Percentiles rank a stretch among this genome's conserved stretches.
phyloP scores from a whole-genome alignment of 805 yeast species.

The Myxozyma melibiosi region DNA sequence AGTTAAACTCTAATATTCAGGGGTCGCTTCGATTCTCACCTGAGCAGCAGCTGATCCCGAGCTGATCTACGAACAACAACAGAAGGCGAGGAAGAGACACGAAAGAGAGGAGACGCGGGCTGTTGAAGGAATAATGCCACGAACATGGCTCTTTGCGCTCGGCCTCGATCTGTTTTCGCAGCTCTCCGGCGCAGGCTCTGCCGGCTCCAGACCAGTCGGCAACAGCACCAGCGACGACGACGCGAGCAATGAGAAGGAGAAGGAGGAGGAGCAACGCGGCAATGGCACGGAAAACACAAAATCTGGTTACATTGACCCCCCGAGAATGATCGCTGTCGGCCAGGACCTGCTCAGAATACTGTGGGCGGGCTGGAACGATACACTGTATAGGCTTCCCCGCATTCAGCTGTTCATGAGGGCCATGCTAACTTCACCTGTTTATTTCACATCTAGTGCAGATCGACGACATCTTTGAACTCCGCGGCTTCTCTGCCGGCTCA shows the following conservation, averaged over 20 bases:
- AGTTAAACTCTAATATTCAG: too few relatives aligned
- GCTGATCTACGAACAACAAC: too few relatives aligned
- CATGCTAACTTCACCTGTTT: background rate
- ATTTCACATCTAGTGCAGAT: slow-evolving; percentile 12
- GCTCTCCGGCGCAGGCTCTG: slow-evolving; percentile 2
- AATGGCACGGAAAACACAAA: background rate
- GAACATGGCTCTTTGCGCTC: slow-evolving; percentile 16
- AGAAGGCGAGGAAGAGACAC: too few relatives aligned
- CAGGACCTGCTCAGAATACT: slow-evolving; percentile 5
- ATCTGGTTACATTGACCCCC: background rate
- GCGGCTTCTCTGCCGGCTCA: slow-evolving; percentile 17
- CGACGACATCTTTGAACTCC: slow-evolving; percentile 12
- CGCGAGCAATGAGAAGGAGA: background rate
- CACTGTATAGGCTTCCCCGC: slow-evolving; percentile 5
- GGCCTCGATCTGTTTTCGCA: slow-evolving; percentile 15
- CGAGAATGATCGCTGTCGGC: slow-evolving; percentile 7
- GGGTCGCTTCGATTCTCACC: too few relatives aligned
- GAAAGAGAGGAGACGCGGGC: too few relatives aligned
- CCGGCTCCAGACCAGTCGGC: background rate
- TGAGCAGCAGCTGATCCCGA: too few relatives aligned
- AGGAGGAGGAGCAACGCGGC: background rate
- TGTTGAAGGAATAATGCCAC: too few relatives aligned
- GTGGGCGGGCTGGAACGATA: slow-evolving; percentile 26
- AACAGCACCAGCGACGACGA: too few relatives aligned
- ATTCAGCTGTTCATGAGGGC: too few relatives aligned